Evolutionary conservation across 2,329 filamentous ascomycete genomes (phyloP).

Genomic region (Ophiostoma ulmi): DNA sequence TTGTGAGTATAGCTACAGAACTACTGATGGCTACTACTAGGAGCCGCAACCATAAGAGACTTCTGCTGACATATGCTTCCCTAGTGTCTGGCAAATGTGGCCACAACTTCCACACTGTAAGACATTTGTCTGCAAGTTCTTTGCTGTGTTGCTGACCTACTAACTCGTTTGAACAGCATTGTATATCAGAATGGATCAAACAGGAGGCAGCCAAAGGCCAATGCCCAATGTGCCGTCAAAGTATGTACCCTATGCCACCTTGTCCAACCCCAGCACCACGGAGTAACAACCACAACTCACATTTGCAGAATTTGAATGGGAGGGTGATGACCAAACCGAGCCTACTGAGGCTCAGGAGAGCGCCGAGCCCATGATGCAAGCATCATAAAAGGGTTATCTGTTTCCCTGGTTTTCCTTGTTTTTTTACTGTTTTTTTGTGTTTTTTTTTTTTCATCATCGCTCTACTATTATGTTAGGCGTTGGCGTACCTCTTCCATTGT

Average conservation of each 20-base stretch:
- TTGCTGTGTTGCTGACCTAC: background rate
- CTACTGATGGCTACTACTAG: background rate
- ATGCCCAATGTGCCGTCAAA: slow-evolving; percentile 96
- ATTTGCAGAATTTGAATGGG: slow-evolving; percentile 35
- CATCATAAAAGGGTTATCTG: background rate
- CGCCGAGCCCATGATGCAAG: background rate
- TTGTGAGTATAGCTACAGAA: slow-evolving; percentile 49
- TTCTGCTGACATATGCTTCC: slow-evolving; percentile 11
- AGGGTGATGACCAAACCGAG: slow-evolving; percentile 26
- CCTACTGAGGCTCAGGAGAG: slow-evolving; percentile 22
- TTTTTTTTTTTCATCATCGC: background rate
- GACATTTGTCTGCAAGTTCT: background rate
- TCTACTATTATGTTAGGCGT: background rate
- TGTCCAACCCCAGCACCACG: background rate
- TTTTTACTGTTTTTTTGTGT: background rate
- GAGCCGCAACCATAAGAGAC: background rate
- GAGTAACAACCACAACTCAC: background rate
- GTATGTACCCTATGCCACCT: slow-evolving; percentile 45
- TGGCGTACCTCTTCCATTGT: background rate
- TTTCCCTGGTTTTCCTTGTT: background rate
- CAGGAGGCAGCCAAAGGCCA: slow-evolving; percentile 90
- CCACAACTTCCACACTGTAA: slow-evolving; percentile 94
- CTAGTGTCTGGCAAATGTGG: slow-evolving; percentile 92
- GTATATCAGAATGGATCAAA: slow-evolving; percentile 91
- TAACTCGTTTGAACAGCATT: slow-evolving; percentile 60